Evolutionary conservation across 148 eudicot species (phyloP).

Genomic region (Tetragonia tetragonoides): DNA sequence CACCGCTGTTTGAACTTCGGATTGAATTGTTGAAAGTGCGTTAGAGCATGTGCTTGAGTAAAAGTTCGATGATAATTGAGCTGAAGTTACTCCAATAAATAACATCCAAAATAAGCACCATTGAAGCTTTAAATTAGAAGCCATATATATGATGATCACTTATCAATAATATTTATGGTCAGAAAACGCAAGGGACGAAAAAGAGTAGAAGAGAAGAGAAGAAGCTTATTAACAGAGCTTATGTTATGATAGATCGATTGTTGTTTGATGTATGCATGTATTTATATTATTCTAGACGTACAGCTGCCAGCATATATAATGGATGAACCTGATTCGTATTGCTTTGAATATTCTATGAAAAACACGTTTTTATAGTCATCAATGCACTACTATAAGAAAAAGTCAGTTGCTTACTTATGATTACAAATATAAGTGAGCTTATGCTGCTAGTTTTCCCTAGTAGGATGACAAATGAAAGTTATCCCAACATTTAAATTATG

Average conservation of each 20-base stretch:
- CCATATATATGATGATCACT: too few relatives aligned
- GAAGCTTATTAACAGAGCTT: too few relatives aligned
- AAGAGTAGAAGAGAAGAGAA: too few relatives aligned
- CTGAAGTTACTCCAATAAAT: slow-evolving; percentile 22
- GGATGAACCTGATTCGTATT: neutral
- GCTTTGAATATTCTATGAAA: neutral
- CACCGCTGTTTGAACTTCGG: slow-evolving; percentile 43
- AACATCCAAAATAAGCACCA: slow-evolving; percentile 19
- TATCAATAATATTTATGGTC: too few relatives aligned
- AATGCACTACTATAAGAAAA: neutral
- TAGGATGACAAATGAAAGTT: too few relatives aligned
- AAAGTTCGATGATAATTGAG: slow-evolving; percentile 43
- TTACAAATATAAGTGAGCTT: neutral
- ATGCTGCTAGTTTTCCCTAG: too few relatives aligned
- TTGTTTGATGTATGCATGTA: neutral
- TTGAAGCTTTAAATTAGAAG: slow-evolving; percentile 1
- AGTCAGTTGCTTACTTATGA: neutral
- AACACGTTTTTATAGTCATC: neutral
- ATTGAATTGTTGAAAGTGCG: slow-evolving; percentile 40
- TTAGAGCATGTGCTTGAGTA: slow-evolving; percentile 49
- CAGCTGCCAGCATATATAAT: too few relatives aligned
- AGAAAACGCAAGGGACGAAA: too few relatives aligned
- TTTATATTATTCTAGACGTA: neutral
- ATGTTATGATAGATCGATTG: too few relatives aligned
- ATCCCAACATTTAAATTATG: too few relatives aligned